Base-by-base conservation (phyloP, 2,329 filamentous ascomycete species). In the Aspergillus neotritici region DNA sequence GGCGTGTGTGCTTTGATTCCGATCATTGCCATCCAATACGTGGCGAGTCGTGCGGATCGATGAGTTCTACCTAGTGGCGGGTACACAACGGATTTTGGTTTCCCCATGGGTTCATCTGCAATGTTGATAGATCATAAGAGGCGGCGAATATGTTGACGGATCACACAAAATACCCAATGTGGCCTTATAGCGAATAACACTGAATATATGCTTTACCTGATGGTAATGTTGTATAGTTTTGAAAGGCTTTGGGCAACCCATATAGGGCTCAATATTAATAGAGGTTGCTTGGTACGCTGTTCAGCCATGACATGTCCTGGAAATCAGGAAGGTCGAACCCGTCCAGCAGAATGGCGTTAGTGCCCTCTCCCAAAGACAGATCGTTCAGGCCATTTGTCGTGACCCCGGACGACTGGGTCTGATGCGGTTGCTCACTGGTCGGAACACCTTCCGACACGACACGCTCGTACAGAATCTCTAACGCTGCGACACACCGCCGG, bases 291-390 rank as follows among this genome's bases (percentile, higher is more conserved):
- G 60, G 60, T 10, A 63, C 60, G 29, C 60, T 63, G 32, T 62
- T 60, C 10, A 63, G 36, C 60, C 60, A 63, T 5, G 60, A 62
- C 58, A 63, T 63, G 41, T 63, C 58, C 34, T 61, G 58, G n/a
- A 62, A 59, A 31, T 63, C 60, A 1, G 53, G 51, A 4, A 61
- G 34, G 29, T 62, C 56, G 33, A 62, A 54, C 2, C 44, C 47
- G 16, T 62, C 56, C 10, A 62, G 35, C 4, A 61, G 45, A 10
- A 50, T 42, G 0, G 53, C 41, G 37, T 56, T 53, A 16, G 61
- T 52, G 5, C 55, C 55, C 34, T 61, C 60, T 15, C 57, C 58
- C 10, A 62, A 46, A 0, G 56, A 50, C n/a, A 57, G 47, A 12
- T 62, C 57, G 29, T 55, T 46, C 4, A 54, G 13, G 6, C 36